Evolutionary conservation across 2,329 filamentous ascomycete species (phyloP), one percentile per base, ranked within the genome.

Genomic region (Phaeosphaeria sp.): DNA sequence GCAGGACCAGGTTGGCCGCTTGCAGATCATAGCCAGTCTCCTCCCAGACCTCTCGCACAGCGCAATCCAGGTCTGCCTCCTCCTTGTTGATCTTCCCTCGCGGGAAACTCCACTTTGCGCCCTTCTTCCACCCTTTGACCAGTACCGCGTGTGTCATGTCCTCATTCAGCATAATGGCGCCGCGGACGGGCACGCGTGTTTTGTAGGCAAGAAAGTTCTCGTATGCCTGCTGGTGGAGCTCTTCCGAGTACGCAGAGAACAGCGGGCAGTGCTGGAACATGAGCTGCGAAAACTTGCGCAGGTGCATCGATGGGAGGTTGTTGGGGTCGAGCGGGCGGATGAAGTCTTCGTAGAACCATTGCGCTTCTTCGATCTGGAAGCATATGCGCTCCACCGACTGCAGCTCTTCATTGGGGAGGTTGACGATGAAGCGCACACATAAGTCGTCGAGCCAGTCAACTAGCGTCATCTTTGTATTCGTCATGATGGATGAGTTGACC

Each of bases 341-440:
- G 76, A 99, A 99, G 79, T 99, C 95, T 83, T 99, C 95, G 86
- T 99, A 99, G 80, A 96, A 99, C 95, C 95, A 99, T 88, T 99
- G 96, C 70, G 95, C 95, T 80, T 99, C 96, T 79, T 99, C 95
- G 68, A 99, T 91, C 80, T 98, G 93, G 78, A 99, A 99, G 80
- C 94, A 98, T 79, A 99, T 95, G 74, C 95, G 90, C 75, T 93
- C 92, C 56, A 97, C 91, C 2, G 91, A 93, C 65, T 89, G 88
- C 47, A 98, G 86, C 78, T 99, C 95, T 78, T 95, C 92, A 64
- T 91, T 85, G 46, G 96, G 95, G 60, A 98, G 87, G 80, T 99
- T 98, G 79, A 98, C 92, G 75, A 99, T 94, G 80, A 99, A 99
- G 76, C 96, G 92, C 77, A 96, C 94, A 80, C 93, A 97, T 59